Conservation (phyloP, 2,329 filamentous ascomycete genomes). For the Parastagonospora avenae region DNA sequence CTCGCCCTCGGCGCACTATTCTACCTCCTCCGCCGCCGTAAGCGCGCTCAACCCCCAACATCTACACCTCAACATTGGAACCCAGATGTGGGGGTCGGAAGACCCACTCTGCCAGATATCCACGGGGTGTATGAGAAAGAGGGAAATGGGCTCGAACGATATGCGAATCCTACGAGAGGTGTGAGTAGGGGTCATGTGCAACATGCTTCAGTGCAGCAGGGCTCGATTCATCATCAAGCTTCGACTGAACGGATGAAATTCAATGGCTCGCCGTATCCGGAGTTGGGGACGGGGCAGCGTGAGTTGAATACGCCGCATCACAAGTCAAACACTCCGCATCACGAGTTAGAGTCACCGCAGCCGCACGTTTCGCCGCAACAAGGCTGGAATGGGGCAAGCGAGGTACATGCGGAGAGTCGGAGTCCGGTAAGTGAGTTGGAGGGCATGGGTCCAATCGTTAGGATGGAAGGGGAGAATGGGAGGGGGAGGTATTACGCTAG, state of each 20-base stretch:
- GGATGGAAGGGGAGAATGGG: neutral
- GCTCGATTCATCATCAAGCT: too few relatives aligned
- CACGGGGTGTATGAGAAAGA: too few relatives aligned
- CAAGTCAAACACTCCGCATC: too few relatives aligned
- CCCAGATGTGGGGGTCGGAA: neutral
- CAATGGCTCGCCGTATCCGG: too few relatives aligned
- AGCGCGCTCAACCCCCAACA: neutral
- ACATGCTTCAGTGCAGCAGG: too few relatives aligned
- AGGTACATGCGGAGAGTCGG: neutral
- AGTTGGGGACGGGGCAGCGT: too few relatives aligned
- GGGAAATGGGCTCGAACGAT: too few relatives aligned
- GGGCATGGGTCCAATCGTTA: neutral
- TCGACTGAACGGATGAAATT: too few relatives aligned
- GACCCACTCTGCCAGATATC: neutral
- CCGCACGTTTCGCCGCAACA: neutral
- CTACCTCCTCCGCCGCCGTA: conserved; percentile 16
- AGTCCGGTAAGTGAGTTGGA: neutral
- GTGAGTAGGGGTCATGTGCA: too few relatives aligned
- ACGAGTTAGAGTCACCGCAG: neutral
- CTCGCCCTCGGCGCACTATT: conserved; percentile 11
- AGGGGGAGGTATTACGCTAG: neutral
- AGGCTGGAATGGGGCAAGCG: neutral
- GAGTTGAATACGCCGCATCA: too few relatives aligned
- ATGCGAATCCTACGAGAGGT: too few relatives aligned
- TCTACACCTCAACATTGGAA: neutral